Percentiles rank a stretch among this genome's conserved stretches.
Evolutionary conservation across 1,284 basidiomycete genomes (phyloP).

Genomic region (Cutaneotrichosporon cyanovorans): DNA sequence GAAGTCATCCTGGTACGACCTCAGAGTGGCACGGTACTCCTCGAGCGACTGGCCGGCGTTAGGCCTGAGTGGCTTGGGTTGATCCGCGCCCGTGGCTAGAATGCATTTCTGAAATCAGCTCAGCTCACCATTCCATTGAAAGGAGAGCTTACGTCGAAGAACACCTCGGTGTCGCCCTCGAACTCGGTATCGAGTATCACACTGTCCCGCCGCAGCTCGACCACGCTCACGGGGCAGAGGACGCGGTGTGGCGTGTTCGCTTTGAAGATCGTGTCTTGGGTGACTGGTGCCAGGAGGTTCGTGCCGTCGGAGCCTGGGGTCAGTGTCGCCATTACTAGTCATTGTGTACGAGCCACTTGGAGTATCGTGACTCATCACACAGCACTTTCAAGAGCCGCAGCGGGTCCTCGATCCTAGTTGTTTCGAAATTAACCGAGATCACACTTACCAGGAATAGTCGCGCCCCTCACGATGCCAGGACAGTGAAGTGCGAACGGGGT

Average conservation of each 20-base stretch:
- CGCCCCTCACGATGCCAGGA: slow-evolving; percentile 41
- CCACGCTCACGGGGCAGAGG: slow-evolving; percentile 32
- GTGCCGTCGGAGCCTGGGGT: slow-evolving; percentile 39
- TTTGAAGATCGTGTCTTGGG: slow-evolving; percentile 33
- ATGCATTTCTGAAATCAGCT: slow-evolving; percentile 26
- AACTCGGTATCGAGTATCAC: slow-evolving; percentile 39
- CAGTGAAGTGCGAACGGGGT: slow-evolving; percentile 39
- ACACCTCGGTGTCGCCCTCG: slow-evolving; percentile 36
- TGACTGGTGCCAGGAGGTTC: slow-evolving; percentile 27
- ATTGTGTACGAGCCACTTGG: too few relatives aligned
- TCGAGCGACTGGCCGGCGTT: slow-evolving; percentile 16
- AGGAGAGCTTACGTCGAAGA: slow-evolving; percentile 38
- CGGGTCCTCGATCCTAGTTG: too few relatives aligned
- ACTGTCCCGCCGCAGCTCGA: slow-evolving; percentile 30
- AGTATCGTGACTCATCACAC: too few relatives aligned
- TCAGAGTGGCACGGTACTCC: slow-evolving; percentile 19
- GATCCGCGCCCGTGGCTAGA: slow-evolving; percentile 37
- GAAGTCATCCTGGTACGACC: slow-evolving; percentile 31
- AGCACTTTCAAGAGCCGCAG: too few relatives aligned
- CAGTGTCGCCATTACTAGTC: too few relatives aligned
- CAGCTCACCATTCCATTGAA: too few relatives aligned
- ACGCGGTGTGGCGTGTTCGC: slow-evolving; percentile 24
- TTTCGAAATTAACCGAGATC: too few relatives aligned
- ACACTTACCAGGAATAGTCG: slow-evolving; percentile 41
- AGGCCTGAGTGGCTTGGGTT: slow-evolving; percentile 37